Evolutionary conservation across 805 yeast genomes (phyloP), one percentile per base, ranked within the genome.

Genomic region (Suhomyces faveliae): DNA sequence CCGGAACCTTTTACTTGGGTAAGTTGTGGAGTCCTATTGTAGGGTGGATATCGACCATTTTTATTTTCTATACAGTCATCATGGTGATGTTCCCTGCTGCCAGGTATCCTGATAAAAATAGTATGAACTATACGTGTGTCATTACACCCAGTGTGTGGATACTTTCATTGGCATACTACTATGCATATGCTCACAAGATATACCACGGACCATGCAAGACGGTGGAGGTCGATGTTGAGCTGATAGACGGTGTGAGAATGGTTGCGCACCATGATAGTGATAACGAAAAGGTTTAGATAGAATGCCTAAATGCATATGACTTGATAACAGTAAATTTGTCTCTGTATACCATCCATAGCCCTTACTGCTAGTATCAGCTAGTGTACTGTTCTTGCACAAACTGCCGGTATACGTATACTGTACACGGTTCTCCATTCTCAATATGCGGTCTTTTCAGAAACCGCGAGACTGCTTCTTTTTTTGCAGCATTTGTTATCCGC

Each of bases 1-100:
- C 68, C 51, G 75, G 75, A 4, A 65, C 67, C 12, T 71, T 71
- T 57, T 69, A 74, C 72, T 59, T 67, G 33, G 76, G 76, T 10
- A 61, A 58, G 44, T 40, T 58, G 40, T 56, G 57, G 58, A 52
- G 59, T 25, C 50, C 51, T 17, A 41, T 56, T 35, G 12, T 66
- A 45, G 76, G 76, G 6, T 51, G 62, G 33, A 53, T 65, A 35
- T 59, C 68, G 49, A 71, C 71, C 54, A 44, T 60, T 35, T 53
- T 70, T 22, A 65, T 71, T 19, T 13, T 66, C 11, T 70, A 68
- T 50, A 71, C 72, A 17, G 49, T 66, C 49, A 68, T 68, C 5
- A 66, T 71, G 56, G 68, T 62, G 56, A 64, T 71, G 33, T 69
- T 71, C 56, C 76, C 76, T 17, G 51, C 66, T 5, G 45, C 30